A percentile compares a stretch with the other conserved stretches of the same genome.
phyloP scores from a whole-genome alignment of 495 filamentous ascomycete genomes.

The Podospora didyma region DNA sequence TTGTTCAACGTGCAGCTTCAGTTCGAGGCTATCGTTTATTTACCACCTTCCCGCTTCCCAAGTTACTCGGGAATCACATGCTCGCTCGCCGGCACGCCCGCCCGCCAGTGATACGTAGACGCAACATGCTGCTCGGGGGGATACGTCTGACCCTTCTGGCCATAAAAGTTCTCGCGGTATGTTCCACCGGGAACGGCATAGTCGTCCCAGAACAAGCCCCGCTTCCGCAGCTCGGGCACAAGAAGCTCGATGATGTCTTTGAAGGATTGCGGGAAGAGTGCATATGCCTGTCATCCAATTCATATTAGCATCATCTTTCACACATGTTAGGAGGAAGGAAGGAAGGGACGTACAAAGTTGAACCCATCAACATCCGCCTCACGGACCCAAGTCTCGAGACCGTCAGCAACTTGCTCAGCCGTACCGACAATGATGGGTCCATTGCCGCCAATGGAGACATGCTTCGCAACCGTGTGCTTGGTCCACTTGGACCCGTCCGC shows the following conservation, averaged over 20 bases:
- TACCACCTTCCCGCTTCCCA: background rate
- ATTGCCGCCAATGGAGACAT: constrained; percentile 54
- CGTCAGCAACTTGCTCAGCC: constrained; percentile 45
- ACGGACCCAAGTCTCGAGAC: constrained; percentile 45
- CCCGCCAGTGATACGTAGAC: constrained; percentile 32
- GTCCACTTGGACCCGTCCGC: constrained; percentile 58
- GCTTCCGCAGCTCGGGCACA: constrained; percentile 52
- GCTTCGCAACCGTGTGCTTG: constrained; percentile 55
- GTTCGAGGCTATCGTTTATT: no score
- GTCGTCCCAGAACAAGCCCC: constrained; percentile 53
- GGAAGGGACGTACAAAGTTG: constrained; percentile 37
- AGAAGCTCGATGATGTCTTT: constrained; percentile 59
- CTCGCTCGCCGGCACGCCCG: constrained; percentile 27
- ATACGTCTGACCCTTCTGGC: constrained; percentile 25
- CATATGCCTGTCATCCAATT: constrained; percentile 47
- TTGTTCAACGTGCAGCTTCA: no score
- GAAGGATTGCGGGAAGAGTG: constrained; percentile 58
- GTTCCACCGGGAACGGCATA: constrained; percentile 46
- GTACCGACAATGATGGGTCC: constrained; percentile 49
- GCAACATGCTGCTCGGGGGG: constrained; percentile 32
- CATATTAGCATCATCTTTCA: constrained; percentile 4
- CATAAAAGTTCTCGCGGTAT: constrained; percentile 48
- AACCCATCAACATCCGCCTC: constrained; percentile 49
- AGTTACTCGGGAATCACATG: constrained; percentile 27
- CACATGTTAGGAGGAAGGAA: background rate